Conservation (phyloP, 108 stramenopile species). For the Nannochloropsis salina region DNA sequence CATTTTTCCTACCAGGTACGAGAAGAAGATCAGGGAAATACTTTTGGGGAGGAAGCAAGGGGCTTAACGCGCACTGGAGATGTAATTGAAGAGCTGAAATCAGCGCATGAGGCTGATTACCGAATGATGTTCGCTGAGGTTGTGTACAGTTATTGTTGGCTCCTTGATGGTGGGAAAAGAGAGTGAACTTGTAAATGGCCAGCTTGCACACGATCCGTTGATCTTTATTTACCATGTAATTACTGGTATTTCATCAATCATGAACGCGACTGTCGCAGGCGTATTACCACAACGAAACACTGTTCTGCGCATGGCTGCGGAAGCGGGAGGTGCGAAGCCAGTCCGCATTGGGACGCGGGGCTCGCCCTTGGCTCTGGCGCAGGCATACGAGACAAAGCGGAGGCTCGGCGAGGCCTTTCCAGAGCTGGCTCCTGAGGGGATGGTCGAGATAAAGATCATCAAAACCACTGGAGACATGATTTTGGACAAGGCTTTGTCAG, state of each 20-base stretch:
- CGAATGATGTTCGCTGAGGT: too few relatives aligned
- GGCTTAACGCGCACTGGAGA: not conserved
- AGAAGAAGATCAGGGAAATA: not conserved
- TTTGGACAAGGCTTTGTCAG: conserved; percentile 95
- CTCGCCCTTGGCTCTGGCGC: conserved; percentile 90
- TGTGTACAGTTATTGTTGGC: too few relatives aligned
- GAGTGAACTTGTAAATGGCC: too few relatives aligned
- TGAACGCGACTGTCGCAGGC: not conserved
- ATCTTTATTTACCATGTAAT: too few relatives aligned
- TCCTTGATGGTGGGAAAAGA: too few relatives aligned
- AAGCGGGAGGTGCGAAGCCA: conserved; percentile 45
- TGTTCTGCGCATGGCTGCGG: not conserved
- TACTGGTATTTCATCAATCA: too few relatives aligned
- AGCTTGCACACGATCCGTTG: too few relatives aligned
- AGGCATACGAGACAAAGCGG: conserved; percentile 85
- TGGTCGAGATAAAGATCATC: conserved; percentile 93
- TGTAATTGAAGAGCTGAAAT: too few relatives aligned
- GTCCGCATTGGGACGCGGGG: conserved; percentile 85
- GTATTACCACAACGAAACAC: not conserved
- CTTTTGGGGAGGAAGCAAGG: not conserved
- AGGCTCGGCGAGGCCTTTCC: conserved; percentile 80
- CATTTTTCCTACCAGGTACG: conserved; percentile 4
- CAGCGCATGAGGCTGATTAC: too few relatives aligned
- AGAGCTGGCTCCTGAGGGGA: conserved; percentile 83
- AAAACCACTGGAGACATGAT: conserved; percentile 99